Percentiles rank a stretch among this genome's conserved stretches.
These are phyloP conservation scores for Trypethelium eluteriae DNA, from an alignment of 495 filamentous ascomycete species.

Conservation along the genomic window DNA sequence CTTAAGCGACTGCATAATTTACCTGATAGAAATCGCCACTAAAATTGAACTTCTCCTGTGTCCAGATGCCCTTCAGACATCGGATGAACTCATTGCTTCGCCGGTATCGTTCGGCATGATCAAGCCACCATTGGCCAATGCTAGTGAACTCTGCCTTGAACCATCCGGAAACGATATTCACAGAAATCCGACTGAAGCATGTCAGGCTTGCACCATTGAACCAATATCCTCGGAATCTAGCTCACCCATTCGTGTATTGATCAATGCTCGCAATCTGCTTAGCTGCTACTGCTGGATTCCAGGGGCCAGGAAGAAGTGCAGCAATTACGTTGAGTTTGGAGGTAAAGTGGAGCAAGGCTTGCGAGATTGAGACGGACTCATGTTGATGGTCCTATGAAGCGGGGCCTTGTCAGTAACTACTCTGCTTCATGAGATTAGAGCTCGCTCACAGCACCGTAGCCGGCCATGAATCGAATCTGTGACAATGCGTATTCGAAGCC, in stretches of 20 bases:
- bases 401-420: not conserved
- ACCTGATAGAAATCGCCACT: slow-evolving; percentile 26
- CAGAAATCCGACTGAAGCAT: slow-evolving; percentile 32
- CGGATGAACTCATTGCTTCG: slow-evolving; percentile 43
- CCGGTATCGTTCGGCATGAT: slow-evolving; percentile 44
- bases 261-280: slow-evolving; percentile 47
- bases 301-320: slow-evolving; percentile 44
- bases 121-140: slow-evolving; percentile 48
- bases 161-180: slow-evolving; percentile 46
- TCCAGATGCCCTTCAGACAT: slow-evolving; percentile 44
- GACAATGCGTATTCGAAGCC: slow-evolving; percentile 45
- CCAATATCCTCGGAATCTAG: not conserved
- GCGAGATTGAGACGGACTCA: slow-evolving; percentile 45
- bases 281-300: slow-evolving; percentile 44
- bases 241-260: slow-evolving; percentile 38
- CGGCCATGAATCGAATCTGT: slow-evolving; percentile 45
- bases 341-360: slow-evolving; percentile 41
- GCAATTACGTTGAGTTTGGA: slow-evolving; percentile 42
- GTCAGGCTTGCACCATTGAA: not conserved
- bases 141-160: slow-evolving; percentile 46
- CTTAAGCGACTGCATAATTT: not conserved
- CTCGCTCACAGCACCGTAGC: slow-evolving; percentile 38
- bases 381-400: slow-evolving; percentile 36
- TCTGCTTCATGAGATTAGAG: not conserved
- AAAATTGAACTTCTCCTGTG: slow-evolving; percentile 23